Evolutionary conservation across 768 basidiomycete genomes (phyloP), one percentile per base, ranked within the genome.

Genomic region (Serendipita vermifera): DNA sequence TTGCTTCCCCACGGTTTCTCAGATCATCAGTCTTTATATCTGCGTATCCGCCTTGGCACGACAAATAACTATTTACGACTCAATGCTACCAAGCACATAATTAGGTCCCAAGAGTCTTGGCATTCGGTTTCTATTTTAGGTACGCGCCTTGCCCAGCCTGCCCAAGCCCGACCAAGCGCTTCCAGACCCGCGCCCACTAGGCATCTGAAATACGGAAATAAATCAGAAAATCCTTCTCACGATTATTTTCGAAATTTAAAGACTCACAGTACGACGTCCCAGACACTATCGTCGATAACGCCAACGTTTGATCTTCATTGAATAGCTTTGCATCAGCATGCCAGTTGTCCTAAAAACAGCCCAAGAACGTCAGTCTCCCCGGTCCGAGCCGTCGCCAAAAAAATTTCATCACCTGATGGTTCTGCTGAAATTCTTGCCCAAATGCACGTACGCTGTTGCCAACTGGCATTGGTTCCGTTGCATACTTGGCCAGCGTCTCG

Each of bases 241-340:
- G 29, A 20, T 5, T 26, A 51, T 3, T 26, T 22, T n/a, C 9
- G 22, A 51, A 6, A 51, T 22, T 51, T 55, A 36, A 9, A 39
- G 54, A 72, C 82, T 72, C 65, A 86, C 85, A 88, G 65, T 89
- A 89, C 14, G 86, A 91, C 46, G 87, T 93, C 39, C 90, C 90
- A 27, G 88, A 86, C 33, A 93, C 74, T 80, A 92, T 90, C 35
- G 83, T 82, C 24, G 87, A 87, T 61, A 94, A 76, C 62, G 80
- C 85, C 66, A 87, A 84, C 48, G 92, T 68, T 64, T 92, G 90
- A 64, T 93, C 90, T 68, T 94, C 90, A 63, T 88, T 81, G 67
- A 94, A 93, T 54, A 77, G 75, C 53, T 79, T 75, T 64, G 91
- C 87, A 68, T 94, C 90, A 64, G 85, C 87, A 64, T 87, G 86